Evolutionary conservation across 345 rosid genomes (phyloP).

Genomic region (Salix koriyanagi): DNA sequence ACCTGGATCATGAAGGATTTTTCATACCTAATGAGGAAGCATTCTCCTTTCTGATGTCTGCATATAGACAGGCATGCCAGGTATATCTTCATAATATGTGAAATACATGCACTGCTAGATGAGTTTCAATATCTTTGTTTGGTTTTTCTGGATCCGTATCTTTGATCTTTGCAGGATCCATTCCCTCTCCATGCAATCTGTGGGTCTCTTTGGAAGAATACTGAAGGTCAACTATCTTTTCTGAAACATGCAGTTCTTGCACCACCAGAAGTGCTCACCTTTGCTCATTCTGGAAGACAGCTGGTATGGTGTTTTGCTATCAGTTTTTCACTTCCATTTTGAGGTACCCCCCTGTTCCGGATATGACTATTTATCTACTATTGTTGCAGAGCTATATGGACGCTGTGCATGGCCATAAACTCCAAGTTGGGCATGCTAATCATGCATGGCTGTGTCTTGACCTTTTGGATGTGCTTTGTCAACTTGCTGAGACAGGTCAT

Average conservation of each 20-base stretch:
- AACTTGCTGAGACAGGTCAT: constrained; percentile 88
- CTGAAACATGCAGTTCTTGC: constrained; percentile 76
- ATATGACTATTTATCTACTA: constrained; percentile 13
- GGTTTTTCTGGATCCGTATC: neutral
- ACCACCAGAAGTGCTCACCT: constrained; percentile 83
- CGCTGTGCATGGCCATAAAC: constrained; percentile 57
- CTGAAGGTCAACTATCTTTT: constrained; percentile 81
- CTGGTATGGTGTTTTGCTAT: constrained; percentile 54
- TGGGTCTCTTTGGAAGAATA: constrained; percentile 77
- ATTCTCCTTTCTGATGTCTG: constrained; percentile 72
- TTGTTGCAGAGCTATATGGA: constrained; percentile 62
- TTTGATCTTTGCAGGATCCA: constrained; percentile 57
- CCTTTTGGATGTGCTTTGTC: constrained; percentile 77
- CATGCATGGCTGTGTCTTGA: constrained; percentile 92
- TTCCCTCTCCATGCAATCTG: constrained; percentile 90
- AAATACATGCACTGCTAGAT: neutral
- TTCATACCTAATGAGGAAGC: constrained; percentile 76
- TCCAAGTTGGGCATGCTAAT: constrained; percentile 66
- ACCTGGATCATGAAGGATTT: constrained; percentile 85
- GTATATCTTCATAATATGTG: constrained; percentile 30
- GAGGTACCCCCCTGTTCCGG: neutral
- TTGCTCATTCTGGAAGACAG: constrained; percentile 71
- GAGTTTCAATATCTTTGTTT: neutral
- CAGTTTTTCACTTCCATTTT: constrained; percentile 12
- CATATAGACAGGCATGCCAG: constrained; percentile 74